A percentile compares a stretch with the other conserved stretches of the same genome.
These are phyloP conservation scores for Chrysophaeum taylorii DNA, from an alignment of 352 stramenopile species.

Conservation along the genomic window DNA sequence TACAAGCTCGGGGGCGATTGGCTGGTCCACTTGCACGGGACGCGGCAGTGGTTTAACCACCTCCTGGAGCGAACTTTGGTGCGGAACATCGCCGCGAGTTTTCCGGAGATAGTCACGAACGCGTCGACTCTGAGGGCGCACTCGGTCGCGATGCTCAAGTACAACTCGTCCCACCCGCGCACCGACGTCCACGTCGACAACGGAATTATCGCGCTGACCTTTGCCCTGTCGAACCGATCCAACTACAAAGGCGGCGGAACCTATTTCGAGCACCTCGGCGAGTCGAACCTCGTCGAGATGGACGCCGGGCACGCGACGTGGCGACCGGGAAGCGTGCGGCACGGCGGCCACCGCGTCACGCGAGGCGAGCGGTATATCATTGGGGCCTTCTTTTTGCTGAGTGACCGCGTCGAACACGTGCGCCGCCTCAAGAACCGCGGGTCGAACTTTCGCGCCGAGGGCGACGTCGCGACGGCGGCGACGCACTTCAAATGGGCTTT, in stretches of 20 bases:
- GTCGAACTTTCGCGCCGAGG: slow-evolving; percentile 30
- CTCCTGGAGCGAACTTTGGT: slow-evolving; percentile 36
- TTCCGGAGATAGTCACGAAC: slow-evolving; percentile 42
- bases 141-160: slow-evolving; percentile 45
- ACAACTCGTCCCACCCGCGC: slow-evolving; percentile 43
- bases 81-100: slow-evolving; percentile 35
- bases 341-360: slow-evolving; percentile 40
- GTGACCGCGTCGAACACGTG: slow-evolving; percentile 46
- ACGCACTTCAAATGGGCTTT: slow-evolving; percentile 45
- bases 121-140: slow-evolving; percentile 38
- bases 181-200: slow-evolving; percentile 54
- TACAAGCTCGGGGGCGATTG: slow-evolving; percentile 37
- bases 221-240: slow-evolving; percentile 36
- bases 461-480: slow-evolving; percentile 31
- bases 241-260: slow-evolving; percentile 42
- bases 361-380: slow-evolving; percentile 42
- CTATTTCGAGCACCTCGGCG: slow-evolving; percentile 45
- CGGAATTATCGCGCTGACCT: slow-evolving; percentile 45
- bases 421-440: slow-evolving; percentile 44
- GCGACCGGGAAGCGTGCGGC: slow-evolving; percentile 38
- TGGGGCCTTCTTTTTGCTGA: slow-evolving; percentile 44
- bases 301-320: slow-evolving; percentile 46
- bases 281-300: slow-evolving; percentile 41
- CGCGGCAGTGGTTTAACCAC: slow-evolving; percentile 40
- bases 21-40: slow-evolving; percentile 39